Base-by-base conservation (phyloP, 805 yeast species). In the Saccharomyces eubayanus region DNA sequence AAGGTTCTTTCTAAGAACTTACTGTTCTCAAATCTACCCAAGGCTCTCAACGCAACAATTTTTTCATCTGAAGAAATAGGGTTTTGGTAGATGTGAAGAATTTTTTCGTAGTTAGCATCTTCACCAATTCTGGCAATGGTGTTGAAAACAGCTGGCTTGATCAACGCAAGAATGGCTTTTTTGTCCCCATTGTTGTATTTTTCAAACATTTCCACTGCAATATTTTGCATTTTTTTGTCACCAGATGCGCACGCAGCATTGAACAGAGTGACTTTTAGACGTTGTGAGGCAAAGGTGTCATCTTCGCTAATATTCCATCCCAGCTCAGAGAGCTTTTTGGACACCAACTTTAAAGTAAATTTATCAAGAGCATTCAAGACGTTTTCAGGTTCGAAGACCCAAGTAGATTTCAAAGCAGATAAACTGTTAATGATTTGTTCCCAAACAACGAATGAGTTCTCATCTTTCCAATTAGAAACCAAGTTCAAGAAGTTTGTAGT, bases 151-250 rank as follows among this genome's bases (percentile, higher is more conserved):
- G 84, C 63, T 2, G 77, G 77, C 69, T 87, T 80, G 62, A 89
- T 71, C 72, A 87, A 83, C 54, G 95, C 88, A 69, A 87, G 82
- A 59, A 89, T 76, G 31, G 87, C 87, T 43, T 74, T 70, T 61
- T 77, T 77, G 66, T 85, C 85, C 57, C 92, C 92, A 12, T 74
- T 71, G 49, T 78, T 72, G 62, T 73, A 85, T 41, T 75, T 73
- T 8, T 71, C 74, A 67, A 86, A 87, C 61, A 78, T 71, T 12
- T 73, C 72, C 47, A 71, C 52, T 41, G 81, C 77, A 51, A 75
- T 77, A 49, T 72, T 68, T 41, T 71, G 76, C 53, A 78, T 80
- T n/a, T 68, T 71, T 52, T 71, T 64, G 60, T 79, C 79, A 51
- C 76, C 77, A 31, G 82, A 73, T 49, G 71, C 66, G 40, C 79